Conservation (phyloP, 225 moss, liverwort and hornwort genomes). For the Ulota crispa region DNA sequence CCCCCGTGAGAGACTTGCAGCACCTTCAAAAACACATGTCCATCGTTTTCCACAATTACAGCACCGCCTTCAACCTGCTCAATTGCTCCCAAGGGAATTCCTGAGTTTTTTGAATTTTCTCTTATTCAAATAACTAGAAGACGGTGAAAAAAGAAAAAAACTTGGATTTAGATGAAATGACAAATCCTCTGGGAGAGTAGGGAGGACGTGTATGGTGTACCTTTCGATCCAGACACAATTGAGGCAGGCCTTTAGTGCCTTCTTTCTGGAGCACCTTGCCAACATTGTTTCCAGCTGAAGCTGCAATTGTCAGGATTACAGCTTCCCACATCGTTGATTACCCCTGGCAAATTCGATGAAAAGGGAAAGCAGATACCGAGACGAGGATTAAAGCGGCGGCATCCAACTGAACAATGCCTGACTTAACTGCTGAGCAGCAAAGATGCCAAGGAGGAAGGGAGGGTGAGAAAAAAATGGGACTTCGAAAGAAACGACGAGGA, state of each 20-base stretch:
- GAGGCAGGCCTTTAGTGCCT: slow-evolving; percentile 94
- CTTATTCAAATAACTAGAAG: neutral
- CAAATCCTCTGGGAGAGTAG: neutral
- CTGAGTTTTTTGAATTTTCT: neutral
- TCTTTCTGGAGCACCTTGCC: slow-evolving; percentile 97
- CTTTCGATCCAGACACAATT: slow-evolving; percentile 83
- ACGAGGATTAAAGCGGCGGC: neutral
- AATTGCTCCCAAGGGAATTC: neutral
- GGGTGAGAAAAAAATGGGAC: neutral
- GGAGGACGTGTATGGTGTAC: slow-evolving; percentile 26
- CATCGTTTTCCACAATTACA: slow-evolving; percentile 7
- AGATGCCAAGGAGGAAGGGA: neutral
- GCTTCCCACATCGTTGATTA: slow-evolving; percentile 83
- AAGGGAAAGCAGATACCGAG: neutral
- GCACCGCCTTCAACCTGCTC: slow-evolving; percentile 15
- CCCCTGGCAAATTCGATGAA: neutral
- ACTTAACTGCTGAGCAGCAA: neutral
- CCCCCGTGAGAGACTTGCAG: slow-evolving; percentile 30
- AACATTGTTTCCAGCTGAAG: slow-evolving; percentile 94
- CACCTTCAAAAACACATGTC: neutral
- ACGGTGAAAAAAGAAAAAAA: neutral
- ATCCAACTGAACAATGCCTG: neutral
- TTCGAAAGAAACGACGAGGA: neutral
- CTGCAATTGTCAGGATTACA: slow-evolving; percentile 84
- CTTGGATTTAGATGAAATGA: neutral